Conservation (phyloP, 106 monocot species). For the Allium sativum region DNA sequence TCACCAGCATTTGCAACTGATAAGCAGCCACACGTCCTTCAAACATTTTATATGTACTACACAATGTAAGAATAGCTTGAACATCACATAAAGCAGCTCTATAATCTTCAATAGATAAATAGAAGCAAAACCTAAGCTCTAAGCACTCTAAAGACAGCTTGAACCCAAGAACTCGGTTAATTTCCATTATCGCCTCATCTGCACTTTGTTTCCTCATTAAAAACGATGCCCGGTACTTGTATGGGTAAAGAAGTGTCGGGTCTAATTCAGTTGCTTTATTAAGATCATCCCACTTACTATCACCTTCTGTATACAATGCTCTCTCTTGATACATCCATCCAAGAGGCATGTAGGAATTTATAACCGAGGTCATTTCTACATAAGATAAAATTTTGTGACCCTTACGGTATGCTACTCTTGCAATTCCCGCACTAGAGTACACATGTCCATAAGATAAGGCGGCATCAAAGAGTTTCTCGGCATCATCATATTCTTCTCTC, state of each 20-base stretch:
- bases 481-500: conserved; percentile 74
- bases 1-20: conserved; percentile 57
- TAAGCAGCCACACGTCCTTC: conserved; percentile 76
- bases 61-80: conserved; percentile 80
- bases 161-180: conserved; percentile 83
- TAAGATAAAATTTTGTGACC: conserved; percentile 48
- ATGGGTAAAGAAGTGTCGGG: conserved; percentile 83
- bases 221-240: conserved; percentile 88
- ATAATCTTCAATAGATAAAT: conserved; percentile 79
- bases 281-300: conserved; percentile 66
- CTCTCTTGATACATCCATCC: conserved; percentile 99
- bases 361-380: conserved; percentile 66
- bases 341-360: conserved; percentile 48
- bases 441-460: conserved; percentile 63
- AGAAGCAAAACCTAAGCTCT: conserved; percentile 76
- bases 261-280: conserved; percentile 81
- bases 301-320: conserved; percentile 64
- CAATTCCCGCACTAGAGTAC: conserved; percentile 62
- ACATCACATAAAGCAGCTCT: conserved; percentile 69
- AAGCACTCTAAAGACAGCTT: conserved; percentile 81
- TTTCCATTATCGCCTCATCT: conserved; percentile 52
- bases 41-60: conserved; percentile 74
- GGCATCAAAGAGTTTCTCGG: conserved; percentile 44
- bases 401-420: conserved; percentile 47
- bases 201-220: conserved; percentile 75